Conservation (phyloP, 2,329 filamentous ascomycete genomes). For the Ploettnerulaceae sp. region DNA sequence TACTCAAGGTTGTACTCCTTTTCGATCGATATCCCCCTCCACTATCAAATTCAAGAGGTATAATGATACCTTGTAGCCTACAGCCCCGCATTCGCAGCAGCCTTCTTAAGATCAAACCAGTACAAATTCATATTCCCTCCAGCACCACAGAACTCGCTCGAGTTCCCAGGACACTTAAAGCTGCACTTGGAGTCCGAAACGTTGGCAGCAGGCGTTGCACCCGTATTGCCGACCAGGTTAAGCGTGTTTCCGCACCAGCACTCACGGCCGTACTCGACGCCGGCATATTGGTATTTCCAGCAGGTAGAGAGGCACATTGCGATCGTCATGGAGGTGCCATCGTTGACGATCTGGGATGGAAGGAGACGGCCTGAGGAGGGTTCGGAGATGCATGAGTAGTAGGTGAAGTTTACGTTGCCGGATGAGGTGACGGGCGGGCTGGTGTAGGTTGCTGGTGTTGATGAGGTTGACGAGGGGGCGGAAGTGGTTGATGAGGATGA, state of each 20-base stretch:
- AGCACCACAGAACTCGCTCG: conserved; percentile 34
- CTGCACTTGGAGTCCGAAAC: conserved; percentile 20
- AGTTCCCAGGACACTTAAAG: conserved; percentile 26
- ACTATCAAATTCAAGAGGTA: too few species aligned
- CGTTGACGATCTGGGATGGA: conserved; percentile 18
- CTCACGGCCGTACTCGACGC: conserved; percentile 20
- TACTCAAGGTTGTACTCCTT: too few species aligned
- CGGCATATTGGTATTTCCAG: conserved; percentile 20
- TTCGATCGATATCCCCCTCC: too few species aligned
- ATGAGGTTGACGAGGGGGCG: conserved; percentile 3
- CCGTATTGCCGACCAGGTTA: too few species aligned
- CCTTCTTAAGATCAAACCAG: conserved; percentile 23
- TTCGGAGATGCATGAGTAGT: conserved; percentile 33
- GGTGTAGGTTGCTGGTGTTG: conserved; percentile 17
- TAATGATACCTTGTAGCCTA: too few species aligned
- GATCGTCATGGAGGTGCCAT: conserved; percentile 31
- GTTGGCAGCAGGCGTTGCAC: conserved; percentile 12
- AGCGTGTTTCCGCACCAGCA: conserved; percentile 24
- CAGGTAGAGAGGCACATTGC: conserved; percentile 27
- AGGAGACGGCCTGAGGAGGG: conserved; percentile 26
- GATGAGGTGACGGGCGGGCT: conserved; percentile 19
- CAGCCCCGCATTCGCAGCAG: conserved; percentile 14
- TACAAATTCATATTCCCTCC: conserved; percentile 26
- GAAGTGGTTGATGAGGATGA: background rate
- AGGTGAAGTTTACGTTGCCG: conserved; percentile 22